A percentile compares a stretch with the other conserved stretches of the same genome.
Evolutionary conservation across 768 basidiomycete genomes (phyloP).

Genomic region (Russula virescens): DNA sequence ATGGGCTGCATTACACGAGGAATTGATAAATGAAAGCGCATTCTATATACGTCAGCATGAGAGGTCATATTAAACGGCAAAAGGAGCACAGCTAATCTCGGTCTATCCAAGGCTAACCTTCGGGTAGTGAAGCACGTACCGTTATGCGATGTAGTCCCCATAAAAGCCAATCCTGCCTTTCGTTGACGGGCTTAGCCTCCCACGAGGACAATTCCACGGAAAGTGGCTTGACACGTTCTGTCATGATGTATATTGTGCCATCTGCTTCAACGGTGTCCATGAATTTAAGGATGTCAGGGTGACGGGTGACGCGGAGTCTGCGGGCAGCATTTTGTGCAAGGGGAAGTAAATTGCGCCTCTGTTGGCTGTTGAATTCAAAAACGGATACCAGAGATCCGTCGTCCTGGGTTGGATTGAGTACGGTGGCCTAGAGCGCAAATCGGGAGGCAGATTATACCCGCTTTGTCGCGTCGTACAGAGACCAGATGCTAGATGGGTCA

Average conservation of each 20-base stretch:
- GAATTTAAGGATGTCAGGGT: slow-evolving; percentile 95
- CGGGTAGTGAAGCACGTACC: slow-evolving; percentile 42
- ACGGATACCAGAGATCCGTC: slow-evolving; percentile 81
- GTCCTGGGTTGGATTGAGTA: slow-evolving; percentile 52
- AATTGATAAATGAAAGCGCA: slow-evolving; percentile 86
- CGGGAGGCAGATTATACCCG: slow-evolving; percentile 47
- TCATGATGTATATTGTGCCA: slow-evolving; percentile 82
- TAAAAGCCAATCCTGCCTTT: slow-evolving; percentile 80
- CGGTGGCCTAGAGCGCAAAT: slow-evolving; percentile 10
- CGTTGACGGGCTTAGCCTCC: slow-evolving; percentile 54
- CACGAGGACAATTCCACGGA: slow-evolving; percentile 54
- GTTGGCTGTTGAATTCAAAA: slow-evolving; percentile 83
- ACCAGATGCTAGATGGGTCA: slow-evolving; percentile 73
- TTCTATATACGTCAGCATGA: slow-evolving; percentile 43
- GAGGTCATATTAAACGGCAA: neutral
- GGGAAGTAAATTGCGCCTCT: slow-evolving; percentile 53
- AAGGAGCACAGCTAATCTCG: neutral
- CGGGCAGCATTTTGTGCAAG: slow-evolving; percentile 87
- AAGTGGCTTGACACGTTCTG: slow-evolving; percentile 84
- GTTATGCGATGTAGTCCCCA: slow-evolving; percentile 93
- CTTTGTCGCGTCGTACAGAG: slow-evolving; percentile 82
- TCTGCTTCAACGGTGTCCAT: slow-evolving; percentile 93
- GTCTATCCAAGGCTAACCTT: neutral
- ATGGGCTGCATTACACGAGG: slow-evolving; percentile 74
- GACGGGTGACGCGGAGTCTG: slow-evolving; percentile 85